A percentile compares a stretch with the other conserved stretches of the same genome.
phyloP scores from a whole-genome alignment of 495 filamentous ascomycete species.

The Tuber indicum region DNA sequence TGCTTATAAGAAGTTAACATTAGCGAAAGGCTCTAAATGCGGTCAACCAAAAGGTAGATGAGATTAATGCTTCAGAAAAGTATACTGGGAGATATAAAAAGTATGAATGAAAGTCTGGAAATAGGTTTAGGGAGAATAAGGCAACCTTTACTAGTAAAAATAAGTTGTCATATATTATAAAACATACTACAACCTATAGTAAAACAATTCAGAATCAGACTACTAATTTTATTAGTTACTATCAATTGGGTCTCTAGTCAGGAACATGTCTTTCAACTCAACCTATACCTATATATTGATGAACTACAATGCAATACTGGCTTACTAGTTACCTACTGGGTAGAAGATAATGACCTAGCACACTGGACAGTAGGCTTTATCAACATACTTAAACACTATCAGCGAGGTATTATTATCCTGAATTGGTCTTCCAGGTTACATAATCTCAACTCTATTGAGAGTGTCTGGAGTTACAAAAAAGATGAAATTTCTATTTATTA shows the following conservation, averaged over 20 bases:
- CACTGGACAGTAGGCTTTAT: not conserved
- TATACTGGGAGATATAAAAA: not conserved
- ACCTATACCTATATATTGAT: not conserved
- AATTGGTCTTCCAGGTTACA: not conserved
- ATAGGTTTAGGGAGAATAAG: not conserved
- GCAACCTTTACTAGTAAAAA: not conserved
- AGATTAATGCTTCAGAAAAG: not conserved
- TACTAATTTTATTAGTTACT: not conserved
- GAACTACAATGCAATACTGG: not conserved
- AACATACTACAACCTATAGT: too few relatives aligned
- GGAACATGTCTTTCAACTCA: not conserved
- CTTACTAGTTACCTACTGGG: not conserved
- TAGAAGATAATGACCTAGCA: slow-evolving; percentile 6
- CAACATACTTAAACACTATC: not conserved
- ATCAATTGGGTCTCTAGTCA: slow-evolving; percentile 5
- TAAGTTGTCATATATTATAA: too few relatives aligned
- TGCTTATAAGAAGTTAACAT: too few relatives aligned
- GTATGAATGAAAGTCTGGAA: not conserved
- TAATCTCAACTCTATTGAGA: not conserved
- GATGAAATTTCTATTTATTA: not conserved
- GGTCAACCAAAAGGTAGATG: too few relatives aligned
- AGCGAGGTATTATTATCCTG: not conserved
- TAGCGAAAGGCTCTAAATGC: too few relatives aligned
- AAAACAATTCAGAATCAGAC: too few relatives aligned
- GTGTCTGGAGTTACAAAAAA: slow-evolving; percentile 6